Percentiles rank a stretch among this genome's conserved stretches.
Conservation (phyloP, 1,284 basidiomycete genomes). For the Volvariella volvacea region DNA sequence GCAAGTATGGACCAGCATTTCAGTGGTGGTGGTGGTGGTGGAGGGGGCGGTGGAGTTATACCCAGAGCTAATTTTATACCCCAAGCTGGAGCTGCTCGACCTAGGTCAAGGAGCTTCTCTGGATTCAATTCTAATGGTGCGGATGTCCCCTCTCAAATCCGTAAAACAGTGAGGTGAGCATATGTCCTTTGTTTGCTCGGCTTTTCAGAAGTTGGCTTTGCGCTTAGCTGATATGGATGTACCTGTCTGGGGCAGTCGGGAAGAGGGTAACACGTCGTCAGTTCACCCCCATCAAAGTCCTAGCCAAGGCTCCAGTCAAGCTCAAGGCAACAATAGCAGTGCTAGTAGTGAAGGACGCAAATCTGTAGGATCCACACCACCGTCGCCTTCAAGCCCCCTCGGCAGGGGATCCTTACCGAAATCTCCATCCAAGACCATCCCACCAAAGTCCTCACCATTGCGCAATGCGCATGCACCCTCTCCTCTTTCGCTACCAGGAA, state of each 20-base stretch:
- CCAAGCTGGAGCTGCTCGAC: conserved; percentile 40
- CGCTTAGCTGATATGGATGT: conserved; percentile 2
- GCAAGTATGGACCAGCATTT: not conserved
- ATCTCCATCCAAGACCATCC: conserved; percentile 3
- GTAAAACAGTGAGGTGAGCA: conserved; percentile 27
- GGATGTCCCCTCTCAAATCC: conserved; percentile 18
- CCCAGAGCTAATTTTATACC: conserved; percentile 61
- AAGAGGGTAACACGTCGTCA: conserved; percentile 14
- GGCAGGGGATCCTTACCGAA: not conserved
- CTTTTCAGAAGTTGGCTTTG: no score
- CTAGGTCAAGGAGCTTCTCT: conserved; percentile 70
- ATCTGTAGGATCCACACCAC: not conserved
- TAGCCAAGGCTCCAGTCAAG: conserved; percentile 18
- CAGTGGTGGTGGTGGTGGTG: conserved; percentile 4
- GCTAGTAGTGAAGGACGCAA: not conserved
- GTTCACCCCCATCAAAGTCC: conserved; percentile 13
- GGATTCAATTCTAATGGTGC: conserved; percentile 42
- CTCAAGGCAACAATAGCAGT: no score
- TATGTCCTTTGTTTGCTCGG: conserved; percentile 1
- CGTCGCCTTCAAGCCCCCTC: not conserved
- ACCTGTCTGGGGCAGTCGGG: conserved; percentile 14
- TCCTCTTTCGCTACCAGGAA: conserved; percentile 42
- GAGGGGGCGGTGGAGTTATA: conserved; percentile 23
- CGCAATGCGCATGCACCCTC: conserved; percentile 25
- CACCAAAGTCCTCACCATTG: conserved; percentile 12